Conservation (phyloP, 306 rosid species). For the Luffa acutangula region DNA sequence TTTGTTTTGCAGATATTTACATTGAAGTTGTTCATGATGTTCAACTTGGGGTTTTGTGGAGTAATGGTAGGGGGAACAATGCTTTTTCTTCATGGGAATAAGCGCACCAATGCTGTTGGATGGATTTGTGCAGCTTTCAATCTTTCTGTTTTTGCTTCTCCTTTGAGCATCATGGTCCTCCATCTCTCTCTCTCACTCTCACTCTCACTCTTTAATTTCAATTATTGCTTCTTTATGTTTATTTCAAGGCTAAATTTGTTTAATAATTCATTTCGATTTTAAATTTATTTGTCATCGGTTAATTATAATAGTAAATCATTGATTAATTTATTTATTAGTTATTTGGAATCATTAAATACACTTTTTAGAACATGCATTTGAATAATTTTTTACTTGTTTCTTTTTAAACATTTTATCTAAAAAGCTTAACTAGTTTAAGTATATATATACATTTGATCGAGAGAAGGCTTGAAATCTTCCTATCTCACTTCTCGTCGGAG, state of each 20-base stretch:
- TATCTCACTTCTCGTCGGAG: too few relatives aligned
- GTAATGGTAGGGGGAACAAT: constrained; percentile 17
- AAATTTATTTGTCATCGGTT: not conserved
- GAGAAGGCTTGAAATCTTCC: too few relatives aligned
- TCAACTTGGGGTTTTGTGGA: constrained; percentile 26
- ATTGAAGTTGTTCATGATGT: constrained; percentile 18
- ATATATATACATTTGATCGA: too few relatives aligned
- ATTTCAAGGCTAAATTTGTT: too few relatives aligned
- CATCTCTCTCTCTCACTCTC: not conserved
- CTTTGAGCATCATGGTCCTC: constrained; percentile 56
- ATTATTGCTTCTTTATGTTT: not conserved
- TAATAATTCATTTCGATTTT: not conserved
- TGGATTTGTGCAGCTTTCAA: constrained; percentile 48
- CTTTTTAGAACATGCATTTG: too few relatives aligned
- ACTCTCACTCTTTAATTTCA: not conserved
- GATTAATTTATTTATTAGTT: too few relatives aligned
- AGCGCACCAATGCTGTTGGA: constrained; percentile 35
- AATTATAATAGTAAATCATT: too few relatives aligned
- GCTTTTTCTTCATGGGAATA: constrained; percentile 19
- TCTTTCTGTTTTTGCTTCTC: constrained; percentile 62
- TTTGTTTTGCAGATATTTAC: constrained; percentile 27
- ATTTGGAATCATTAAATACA: too few relatives aligned
- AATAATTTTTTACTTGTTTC: too few relatives aligned
- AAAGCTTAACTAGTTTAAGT: too few relatives aligned
- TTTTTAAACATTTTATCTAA: too few relatives aligned